Percentiles rank a stretch among this genome's conserved stretches.
phyloP scores from a whole-genome alignment of 352 stramenopile genomes.

The Globisporangium radiosum region DNA sequence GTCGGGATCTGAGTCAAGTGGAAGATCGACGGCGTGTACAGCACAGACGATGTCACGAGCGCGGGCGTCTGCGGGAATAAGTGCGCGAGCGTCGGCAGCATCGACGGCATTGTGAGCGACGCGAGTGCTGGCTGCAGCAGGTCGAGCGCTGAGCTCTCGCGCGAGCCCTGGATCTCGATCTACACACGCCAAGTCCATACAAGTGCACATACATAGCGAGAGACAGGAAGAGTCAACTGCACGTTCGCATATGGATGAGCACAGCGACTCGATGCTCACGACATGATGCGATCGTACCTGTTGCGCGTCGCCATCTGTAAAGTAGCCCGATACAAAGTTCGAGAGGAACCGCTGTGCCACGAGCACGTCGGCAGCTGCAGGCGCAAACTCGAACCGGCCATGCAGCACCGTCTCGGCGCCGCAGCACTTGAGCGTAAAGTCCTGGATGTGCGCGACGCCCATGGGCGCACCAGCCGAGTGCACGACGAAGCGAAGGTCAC shows the following conservation, averaged over 20 bases:
- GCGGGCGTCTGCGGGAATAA: conserved; percentile 66
- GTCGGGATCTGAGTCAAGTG: conserved; percentile 66
- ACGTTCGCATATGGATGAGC: background rate
- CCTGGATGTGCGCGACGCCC: conserved; percentile 47
- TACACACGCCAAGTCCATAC: conserved; percentile 11
- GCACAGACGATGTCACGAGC: conserved; percentile 65
- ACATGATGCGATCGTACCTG: conserved; percentile 24
- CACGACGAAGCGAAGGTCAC: conserved; percentile 46
- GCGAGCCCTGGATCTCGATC: conserved; percentile 62
- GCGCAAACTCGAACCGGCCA: conserved; percentile 59
- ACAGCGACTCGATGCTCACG: too few relatives aligned
- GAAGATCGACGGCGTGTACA: conserved; percentile 71
- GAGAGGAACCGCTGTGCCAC: conserved; percentile 61
- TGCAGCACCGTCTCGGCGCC: conserved; percentile 39
- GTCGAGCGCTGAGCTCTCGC: conserved; percentile 45
- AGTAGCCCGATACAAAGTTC: conserved; percentile 81
- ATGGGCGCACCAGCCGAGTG: conserved; percentile 36
- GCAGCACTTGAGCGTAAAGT: conserved; percentile 70
- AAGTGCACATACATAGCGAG: conserved; percentile 5
- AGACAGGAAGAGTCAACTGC: background rate
- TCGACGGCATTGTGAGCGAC: conserved; percentile 44
- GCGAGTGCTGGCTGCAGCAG: conserved; percentile 58
- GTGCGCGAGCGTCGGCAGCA: conserved; percentile 44
- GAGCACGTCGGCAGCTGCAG: conserved; percentile 18
- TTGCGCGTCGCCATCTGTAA: conserved; percentile 55